Percentiles rank a stretch among this genome's conserved stretches.
Conservation (phyloP, 2,329 filamentous ascomycete genomes). For the Shiraia bambusicola region DNA sequence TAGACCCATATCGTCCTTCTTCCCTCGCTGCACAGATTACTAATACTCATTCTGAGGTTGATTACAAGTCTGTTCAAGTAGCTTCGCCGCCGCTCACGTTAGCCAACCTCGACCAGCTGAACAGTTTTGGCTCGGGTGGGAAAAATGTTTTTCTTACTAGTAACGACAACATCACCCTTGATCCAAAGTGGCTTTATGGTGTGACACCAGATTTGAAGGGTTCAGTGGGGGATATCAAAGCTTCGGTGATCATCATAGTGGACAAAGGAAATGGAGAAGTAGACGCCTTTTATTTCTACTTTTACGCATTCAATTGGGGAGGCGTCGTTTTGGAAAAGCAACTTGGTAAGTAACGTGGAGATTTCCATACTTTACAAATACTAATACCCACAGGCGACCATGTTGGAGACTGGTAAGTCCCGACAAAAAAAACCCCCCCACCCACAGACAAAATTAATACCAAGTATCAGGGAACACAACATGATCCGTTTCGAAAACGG, state of each 20-base stretch:
- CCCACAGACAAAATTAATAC: not conserved
- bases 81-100: constrained; percentile 35
- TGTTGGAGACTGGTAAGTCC: constrained; percentile 58
- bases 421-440: not conserved
- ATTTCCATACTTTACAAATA: not conserved
- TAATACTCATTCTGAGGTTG: constrained; percentile 40
- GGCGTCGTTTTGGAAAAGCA: constrained; percentile 49
- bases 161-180: constrained; percentile 35
- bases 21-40: constrained; percentile 40
- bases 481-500: constrained; percentile 64
- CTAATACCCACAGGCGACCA: constrained; percentile 48
- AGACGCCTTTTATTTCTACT: constrained; percentile 63
- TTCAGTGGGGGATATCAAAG: constrained; percentile 48
- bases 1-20: constrained; percentile 44
- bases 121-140: constrained; percentile 22
- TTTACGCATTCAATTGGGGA: constrained; percentile 57
- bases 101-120: constrained; percentile 43
- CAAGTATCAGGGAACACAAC: constrained; percentile 59
- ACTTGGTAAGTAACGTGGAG: constrained; percentile 24
- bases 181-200: constrained; percentile 49
- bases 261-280: constrained; percentile 54
- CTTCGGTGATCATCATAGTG: constrained; percentile 56
- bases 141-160: constrained; percentile 45
- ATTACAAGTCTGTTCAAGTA: constrained; percentile 16
- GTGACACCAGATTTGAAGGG: constrained; percentile 52